These are phyloP conservation scores for Eimeria falciformis DNA, from an alignment of 169 alveolate genomes.

Conservation along the genomic window DNA sequence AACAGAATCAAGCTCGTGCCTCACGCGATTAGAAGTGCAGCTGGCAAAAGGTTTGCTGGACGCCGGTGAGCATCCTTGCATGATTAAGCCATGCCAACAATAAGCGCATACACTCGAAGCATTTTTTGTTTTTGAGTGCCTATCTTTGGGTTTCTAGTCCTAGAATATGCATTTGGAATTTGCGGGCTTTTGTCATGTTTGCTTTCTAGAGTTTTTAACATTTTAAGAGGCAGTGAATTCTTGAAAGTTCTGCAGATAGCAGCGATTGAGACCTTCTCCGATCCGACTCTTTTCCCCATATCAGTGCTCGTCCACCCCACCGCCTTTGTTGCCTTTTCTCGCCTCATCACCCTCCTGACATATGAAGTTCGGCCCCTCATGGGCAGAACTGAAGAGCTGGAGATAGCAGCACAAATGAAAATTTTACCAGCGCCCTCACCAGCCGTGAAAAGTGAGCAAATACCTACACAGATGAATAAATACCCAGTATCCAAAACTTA, in stretches of 20 bases:
- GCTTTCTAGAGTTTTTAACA: constrained; percentile 32
- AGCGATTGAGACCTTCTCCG: constrained; percentile 61
- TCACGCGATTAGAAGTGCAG: constrained; percentile 47
- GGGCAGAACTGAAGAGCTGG: constrained; percentile 42
- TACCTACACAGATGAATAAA: background rate
- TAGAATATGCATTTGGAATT: background rate
- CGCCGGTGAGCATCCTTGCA: constrained; percentile 16
- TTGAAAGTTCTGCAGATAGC: constrained; percentile 47
- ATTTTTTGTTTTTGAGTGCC: background rate
- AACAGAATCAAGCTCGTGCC: background rate
- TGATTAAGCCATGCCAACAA: no score
- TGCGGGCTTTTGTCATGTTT: background rate
- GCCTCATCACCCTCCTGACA: constrained; percentile 31
- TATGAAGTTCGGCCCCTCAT: constrained; percentile 40
- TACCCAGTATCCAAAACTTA: no score
- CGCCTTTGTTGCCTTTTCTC: constrained; percentile 56
- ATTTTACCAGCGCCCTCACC: constrained; percentile 71
- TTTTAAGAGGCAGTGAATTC: constrained; percentile 52
- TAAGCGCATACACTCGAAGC: no score
- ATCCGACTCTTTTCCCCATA: constrained; percentile 56
- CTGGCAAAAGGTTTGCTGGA: constrained; percentile 31
- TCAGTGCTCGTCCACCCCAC: constrained; percentile 37
- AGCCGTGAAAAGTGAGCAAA: constrained; percentile 12
- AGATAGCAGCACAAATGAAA: constrained; percentile 49
- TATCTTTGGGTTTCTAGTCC: background rate